Evolutionary conservation across 129 eudicot species (phyloP), one percentile per base, ranked within the genome.

Genomic region (Escallonia herrerae): DNA sequence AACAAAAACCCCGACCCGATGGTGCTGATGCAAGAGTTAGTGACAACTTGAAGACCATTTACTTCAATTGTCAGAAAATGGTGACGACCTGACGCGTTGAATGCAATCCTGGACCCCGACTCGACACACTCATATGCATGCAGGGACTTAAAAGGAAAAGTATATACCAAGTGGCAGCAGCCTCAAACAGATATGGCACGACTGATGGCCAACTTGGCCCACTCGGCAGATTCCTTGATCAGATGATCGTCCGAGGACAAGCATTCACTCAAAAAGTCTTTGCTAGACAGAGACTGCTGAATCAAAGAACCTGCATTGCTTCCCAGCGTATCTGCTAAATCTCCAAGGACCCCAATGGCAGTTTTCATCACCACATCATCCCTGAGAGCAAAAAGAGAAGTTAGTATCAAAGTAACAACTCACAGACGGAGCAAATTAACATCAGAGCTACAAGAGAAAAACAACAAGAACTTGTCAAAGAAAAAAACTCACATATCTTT

Each of bases 241-340:
- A 89, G 70, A 79, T 85, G 95, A 55, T 91, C 97, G 56, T 87
- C 96, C 5, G 97, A 91, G 37, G 97, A 79, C 79, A 91, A 83
- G 65, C 97, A 87, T 72, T 91, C 97, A 52, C 76, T 87, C 71
- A 91, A 62, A 62, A 91, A 87, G 42, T 85, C 96, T 78, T 80
- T 85, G 96, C 96, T 80, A 40, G 96, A 87, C 62, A 83, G 60
- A 50, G 94, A 91, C 50, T 91, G 96, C 73, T 87, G 96, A 76
- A 91, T 91, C 57, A 91, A 80, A 39, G 96, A 81, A 63, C 89
- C 90, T 3, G 96, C 97, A 65, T 82, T 85, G 43, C 81, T 79
- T 71, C 96, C 97, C 46, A 91, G 90, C 6, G 97, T 91, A 76
- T 91, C 97, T 12, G 97, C 97, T n/a, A 91, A 75, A 80, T 91